Conservation (phyloP, 768 basidiomycete genomes). For the Kwoniella europaea region DNA sequence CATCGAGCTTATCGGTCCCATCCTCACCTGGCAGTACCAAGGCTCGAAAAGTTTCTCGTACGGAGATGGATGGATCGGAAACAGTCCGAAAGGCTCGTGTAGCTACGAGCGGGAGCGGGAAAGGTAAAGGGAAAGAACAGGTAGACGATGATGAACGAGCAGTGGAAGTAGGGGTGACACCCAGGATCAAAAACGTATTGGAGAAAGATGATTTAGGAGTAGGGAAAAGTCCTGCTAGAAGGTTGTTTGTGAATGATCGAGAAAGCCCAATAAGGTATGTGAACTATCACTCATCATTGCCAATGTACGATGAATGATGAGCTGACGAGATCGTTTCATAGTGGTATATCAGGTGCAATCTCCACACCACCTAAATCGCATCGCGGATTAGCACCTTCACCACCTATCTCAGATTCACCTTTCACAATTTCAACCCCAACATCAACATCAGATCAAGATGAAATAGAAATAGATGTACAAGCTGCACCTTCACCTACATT, state of each 20-base stretch:
- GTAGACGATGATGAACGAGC: neutral
- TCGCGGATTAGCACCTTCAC: constrained; percentile 19
- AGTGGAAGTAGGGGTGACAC: constrained; percentile 30
- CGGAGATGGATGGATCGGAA: constrained; percentile 19
- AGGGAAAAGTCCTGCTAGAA: constrained; percentile 48
- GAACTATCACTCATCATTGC: neutral
- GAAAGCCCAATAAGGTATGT: constrained; percentile 21
- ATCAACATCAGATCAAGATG: neutral
- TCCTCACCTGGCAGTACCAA: constrained; percentile 17
- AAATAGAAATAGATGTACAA: constrained; percentile 5
- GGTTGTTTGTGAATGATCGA: constrained; percentile 29
- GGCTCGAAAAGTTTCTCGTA: constrained; percentile 15
- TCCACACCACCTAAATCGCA: constrained; percentile 20
- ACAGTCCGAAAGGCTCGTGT: constrained; percentile 17
- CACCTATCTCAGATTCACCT: constrained; percentile 22
- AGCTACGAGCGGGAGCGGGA: constrained; percentile 1
- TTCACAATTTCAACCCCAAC: neutral
- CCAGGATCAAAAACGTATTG: constrained; percentile 33
- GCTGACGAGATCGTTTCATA: constrained; percentile 16
- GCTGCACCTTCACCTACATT: constrained; percentile 2
- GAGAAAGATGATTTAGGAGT: constrained; percentile 43
- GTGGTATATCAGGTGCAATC: constrained; percentile 31
- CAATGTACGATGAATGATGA: neutral
- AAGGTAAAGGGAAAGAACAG: constrained; percentile 3
- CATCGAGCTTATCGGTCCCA: constrained; percentile 11